phyloP scores from a whole-genome alignment of 345 rosid species.

The Boechera stricta region DNA sequence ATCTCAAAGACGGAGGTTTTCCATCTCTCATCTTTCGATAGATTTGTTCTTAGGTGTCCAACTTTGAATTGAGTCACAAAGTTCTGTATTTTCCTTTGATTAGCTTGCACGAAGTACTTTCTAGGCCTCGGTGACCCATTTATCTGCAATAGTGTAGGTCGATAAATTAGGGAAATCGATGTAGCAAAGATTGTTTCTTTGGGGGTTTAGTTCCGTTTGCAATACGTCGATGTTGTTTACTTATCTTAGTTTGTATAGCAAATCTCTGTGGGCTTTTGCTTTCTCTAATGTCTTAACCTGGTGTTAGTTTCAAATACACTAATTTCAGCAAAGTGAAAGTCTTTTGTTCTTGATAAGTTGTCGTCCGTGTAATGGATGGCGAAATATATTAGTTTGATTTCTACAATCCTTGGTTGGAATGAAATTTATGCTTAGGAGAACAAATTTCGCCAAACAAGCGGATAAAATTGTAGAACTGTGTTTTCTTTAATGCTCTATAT shows the following conservation, averaged over 20 bases:
- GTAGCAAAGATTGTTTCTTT: background rate
- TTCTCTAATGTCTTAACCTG: background rate
- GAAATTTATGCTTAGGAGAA: background rate
- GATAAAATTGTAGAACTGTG: background rate
- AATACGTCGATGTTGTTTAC: background rate
- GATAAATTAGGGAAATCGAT: background rate
- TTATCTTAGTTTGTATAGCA: background rate
- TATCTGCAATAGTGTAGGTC: background rate
- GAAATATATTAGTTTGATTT: conserved; percentile 8
- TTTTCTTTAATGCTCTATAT: background rate
- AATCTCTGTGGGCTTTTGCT: background rate
- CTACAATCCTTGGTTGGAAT: conserved; percentile 14
- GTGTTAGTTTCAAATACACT: background rate
- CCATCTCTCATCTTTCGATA: background rate
- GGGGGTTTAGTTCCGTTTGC: background rate
- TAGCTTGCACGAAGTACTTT: conserved; percentile 4
- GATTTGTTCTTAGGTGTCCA: conserved; percentile 6
- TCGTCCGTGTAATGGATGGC: background rate
- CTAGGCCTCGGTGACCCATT: background rate
- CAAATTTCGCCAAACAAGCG: background rate
- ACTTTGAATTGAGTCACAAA: conserved; percentile 8
- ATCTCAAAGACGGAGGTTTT: conserved; percentile 81
- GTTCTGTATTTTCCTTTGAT: background rate
- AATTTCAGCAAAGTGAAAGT: background rate
- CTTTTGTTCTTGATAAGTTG: background rate